These are phyloP conservation scores for Blastobotrys capitulatus DNA, from an alignment of 1,139 yeast genomes.

Conservation along the genomic window DNA sequence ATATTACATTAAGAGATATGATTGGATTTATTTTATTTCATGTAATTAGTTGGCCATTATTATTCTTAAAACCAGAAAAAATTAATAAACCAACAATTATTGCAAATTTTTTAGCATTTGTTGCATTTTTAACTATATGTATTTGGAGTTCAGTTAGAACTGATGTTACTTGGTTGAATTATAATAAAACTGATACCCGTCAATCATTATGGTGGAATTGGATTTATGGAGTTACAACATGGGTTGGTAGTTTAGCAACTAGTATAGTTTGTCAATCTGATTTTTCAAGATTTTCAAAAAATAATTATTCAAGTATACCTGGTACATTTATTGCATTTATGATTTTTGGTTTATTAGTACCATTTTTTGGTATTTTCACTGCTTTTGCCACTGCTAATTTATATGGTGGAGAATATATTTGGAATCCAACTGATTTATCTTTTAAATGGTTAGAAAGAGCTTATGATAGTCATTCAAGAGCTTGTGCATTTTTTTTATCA, in stretches of 20 bases:
- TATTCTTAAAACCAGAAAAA: slow-evolving; percentile 28
- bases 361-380: slow-evolving; percentile 36
- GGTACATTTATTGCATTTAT: slow-evolving; percentile 25
- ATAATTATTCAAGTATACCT: slow-evolving; percentile 26
- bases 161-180: not conserved
- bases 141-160: slow-evolving; percentile 17
- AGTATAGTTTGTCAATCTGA: slow-evolving; percentile 41
- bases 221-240: slow-evolving; percentile 23
- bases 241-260: slow-evolving; percentile 22
- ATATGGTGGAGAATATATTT: slow-evolving; percentile 26
- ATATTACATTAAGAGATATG: slow-evolving; percentile 30
- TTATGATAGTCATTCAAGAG: slow-evolving; percentile 19
- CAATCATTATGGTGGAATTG: slow-evolving; percentile 23
- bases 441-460: slow-evolving; percentile 19
- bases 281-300: slow-evolving; percentile 37
- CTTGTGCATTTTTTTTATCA: slow-evolving; percentile 44
- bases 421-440: slow-evolving; percentile 19
- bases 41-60: slow-evolving; percentile 26
- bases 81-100: slow-evolving; percentile 19
- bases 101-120: slow-evolving; percentile 18
- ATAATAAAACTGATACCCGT: not conserved
- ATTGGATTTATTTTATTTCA: slow-evolving; percentile 31
- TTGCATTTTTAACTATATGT: slow-evolving; percentile 23
- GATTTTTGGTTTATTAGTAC: slow-evolving; percentile 36
- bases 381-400: slow-evolving; percentile 32